Evolutionary conservation across 768 basidiomycete species (phyloP).

Genomic region (Boletus speciosus): DNA sequence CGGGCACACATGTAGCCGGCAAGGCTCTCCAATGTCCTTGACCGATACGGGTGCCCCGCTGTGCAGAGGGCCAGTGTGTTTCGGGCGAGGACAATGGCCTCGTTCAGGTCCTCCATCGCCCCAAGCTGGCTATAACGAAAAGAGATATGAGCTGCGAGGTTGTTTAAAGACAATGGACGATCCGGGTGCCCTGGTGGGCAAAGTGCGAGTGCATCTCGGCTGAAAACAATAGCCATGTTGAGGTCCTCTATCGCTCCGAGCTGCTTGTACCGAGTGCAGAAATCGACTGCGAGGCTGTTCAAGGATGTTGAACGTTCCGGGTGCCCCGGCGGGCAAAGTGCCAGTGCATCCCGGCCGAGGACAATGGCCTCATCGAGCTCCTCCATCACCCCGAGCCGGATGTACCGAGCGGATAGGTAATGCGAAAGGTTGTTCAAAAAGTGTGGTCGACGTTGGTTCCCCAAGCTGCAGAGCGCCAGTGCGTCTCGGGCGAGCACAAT

Average conservation of each 20-base stretch:
- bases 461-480: neutral
- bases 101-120: neutral
- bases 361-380: neutral
- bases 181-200: neutral
- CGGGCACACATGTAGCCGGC: neutral
- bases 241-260: neutral
- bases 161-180: neutral
- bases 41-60: neutral
- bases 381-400: neutral
- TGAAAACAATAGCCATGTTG: neutral
- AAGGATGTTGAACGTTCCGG: neutral
- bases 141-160: neutral
- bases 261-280: too few relatives aligned
- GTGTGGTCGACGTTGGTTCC: neutral
- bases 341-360: too few relatives aligned
- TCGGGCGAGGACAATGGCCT: neutral
- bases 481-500: neutral
- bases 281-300: neutral
- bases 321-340: too few relatives aligned
- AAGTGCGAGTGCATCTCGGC: neutral
- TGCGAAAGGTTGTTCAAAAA: neutral
- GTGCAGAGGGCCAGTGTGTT: neutral
- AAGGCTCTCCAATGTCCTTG: neutral
- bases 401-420: neutral
- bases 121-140: neutral